Evolutionary conservation across 331 rosid species (phyloP).

Genomic region (Malus hybrid): DNA sequence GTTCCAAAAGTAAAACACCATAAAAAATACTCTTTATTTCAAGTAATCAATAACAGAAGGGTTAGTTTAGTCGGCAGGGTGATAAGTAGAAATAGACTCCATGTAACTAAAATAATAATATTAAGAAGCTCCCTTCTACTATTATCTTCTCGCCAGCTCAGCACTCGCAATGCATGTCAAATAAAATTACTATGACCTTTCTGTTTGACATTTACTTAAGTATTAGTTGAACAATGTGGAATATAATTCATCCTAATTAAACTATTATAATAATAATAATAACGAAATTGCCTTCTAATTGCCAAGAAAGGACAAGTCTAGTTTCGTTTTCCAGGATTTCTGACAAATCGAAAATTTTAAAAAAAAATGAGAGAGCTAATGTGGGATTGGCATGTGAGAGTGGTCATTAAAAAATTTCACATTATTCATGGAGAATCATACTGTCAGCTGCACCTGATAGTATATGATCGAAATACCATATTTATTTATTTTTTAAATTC

Average conservation of each 20-base stretch:
- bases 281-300: conserved; percentile 45
- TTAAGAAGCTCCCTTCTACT: no score
- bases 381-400: conserved; percentile 38
- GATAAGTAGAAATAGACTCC: no score
- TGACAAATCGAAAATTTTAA: conserved; percentile 20
- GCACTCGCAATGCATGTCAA: neutral
- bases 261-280: neutral
- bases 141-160: no score
- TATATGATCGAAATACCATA: neutral
- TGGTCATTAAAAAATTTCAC: conserved; percentile 14
- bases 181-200: conserved; percentile 16
- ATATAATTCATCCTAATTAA: neutral
- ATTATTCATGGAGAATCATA: conserved; percentile 13
- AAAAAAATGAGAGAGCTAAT: neutral
- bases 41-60: neutral
- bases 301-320: conserved; percentile 19
- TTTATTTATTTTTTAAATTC: neutral
- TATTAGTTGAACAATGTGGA: neutral
- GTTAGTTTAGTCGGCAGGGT: neutral
- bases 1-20: neutral
- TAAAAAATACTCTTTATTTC: neutral
- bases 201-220: neutral
- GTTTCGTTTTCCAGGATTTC: conserved; percentile 19
- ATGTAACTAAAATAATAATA: no score
- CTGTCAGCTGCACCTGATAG: conserved; percentile 34